Evolutionary conservation across 2,329 filamentous ascomycete species (phyloP).

Genomic region (Arthrinium puccinioides): DNA sequence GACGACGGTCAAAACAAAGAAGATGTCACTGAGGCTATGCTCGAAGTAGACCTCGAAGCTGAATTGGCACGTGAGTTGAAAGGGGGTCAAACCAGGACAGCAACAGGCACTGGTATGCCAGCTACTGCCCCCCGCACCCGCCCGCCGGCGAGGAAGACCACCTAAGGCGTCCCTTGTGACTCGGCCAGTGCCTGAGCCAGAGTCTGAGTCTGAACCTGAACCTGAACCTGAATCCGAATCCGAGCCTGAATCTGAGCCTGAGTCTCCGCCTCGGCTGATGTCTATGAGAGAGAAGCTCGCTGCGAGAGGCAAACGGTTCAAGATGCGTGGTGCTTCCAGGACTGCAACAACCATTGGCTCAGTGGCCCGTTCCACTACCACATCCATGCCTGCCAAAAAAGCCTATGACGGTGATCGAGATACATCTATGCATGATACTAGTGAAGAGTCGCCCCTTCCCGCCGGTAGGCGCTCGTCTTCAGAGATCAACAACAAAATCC

Average conservation of each 20-base stretch:
- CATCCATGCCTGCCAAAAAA: neutral
- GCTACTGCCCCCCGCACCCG: slow-evolving; percentile 1
- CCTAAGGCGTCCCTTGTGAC: slow-evolving; percentile 12
- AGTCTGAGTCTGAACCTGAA: slow-evolving; percentile 5
- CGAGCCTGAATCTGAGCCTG: slow-evolving; percentile 7
- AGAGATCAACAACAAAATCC: neutral
- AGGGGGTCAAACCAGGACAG: slow-evolving; percentile 1
- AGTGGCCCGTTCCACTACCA: neutral
- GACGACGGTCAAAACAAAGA: slow-evolving; percentile 10
- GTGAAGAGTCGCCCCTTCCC: neutral
- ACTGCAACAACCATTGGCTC: neutral
- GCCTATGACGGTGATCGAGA: neutral
- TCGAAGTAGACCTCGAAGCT: slow-evolving; percentile 24
- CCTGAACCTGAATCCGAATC: slow-evolving; percentile 6
- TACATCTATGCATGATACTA: neutral
- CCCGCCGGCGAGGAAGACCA: slow-evolving; percentile 21
- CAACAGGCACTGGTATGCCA: slow-evolving; percentile 1
- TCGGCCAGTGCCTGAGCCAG: slow-evolving; percentile 3
- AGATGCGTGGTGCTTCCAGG: slow-evolving; percentile 29
- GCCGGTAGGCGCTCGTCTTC: too few species aligned
- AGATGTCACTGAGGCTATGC: slow-evolving; percentile 9
- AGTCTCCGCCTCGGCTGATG: slow-evolving; percentile 27
- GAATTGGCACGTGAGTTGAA: slow-evolving; percentile 21
- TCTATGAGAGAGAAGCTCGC: slow-evolving; percentile 53
- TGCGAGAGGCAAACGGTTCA: slow-evolving; percentile 44